Conservation (phyloP, 805 yeast species). For the Saccharomycopsis sp. region DNA sequence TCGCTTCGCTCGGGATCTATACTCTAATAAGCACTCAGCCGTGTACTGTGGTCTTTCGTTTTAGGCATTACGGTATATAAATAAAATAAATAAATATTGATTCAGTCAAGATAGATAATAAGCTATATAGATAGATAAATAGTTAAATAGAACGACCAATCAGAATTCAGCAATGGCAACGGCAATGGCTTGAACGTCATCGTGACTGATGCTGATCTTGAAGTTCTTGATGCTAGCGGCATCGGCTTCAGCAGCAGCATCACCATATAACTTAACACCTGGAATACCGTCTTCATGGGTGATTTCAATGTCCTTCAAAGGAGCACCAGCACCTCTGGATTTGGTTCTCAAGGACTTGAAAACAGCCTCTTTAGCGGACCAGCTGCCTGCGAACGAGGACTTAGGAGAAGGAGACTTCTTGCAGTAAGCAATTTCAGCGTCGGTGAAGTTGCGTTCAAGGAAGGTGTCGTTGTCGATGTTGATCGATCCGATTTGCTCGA, state of each 20-base stretch:
- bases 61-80: no score
- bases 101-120: no score
- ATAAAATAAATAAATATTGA: no score
- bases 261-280: constrained; percentile 65
- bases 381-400: constrained; percentile 93
- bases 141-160: no score
- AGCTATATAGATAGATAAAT: no score
- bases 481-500: constrained; percentile 76
- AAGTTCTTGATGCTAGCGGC: constrained; percentile 63
- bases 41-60: no score
- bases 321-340: constrained; percentile 92
- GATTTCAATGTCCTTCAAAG: constrained; percentile 87
- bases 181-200: constrained; percentile 95
- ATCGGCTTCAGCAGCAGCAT: constrained; percentile 68
- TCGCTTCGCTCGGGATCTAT: no score
- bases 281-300: constrained; percentile 76
- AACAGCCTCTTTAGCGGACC: constrained; percentile 99
- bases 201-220: constrained; percentile 90
- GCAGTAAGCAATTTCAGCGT: constrained; percentile 74
- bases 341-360: constrained; percentile 89
- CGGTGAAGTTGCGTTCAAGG: constrained; percentile 86
- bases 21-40: no score
- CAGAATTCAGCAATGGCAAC: constrained; percentile 61
- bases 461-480: constrained; percentile 88
- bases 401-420: constrained; percentile 63